phyloP scores from a whole-genome alignment of 805 yeast genomes.

The Sugiyamaella qingdaonensis region DNA sequence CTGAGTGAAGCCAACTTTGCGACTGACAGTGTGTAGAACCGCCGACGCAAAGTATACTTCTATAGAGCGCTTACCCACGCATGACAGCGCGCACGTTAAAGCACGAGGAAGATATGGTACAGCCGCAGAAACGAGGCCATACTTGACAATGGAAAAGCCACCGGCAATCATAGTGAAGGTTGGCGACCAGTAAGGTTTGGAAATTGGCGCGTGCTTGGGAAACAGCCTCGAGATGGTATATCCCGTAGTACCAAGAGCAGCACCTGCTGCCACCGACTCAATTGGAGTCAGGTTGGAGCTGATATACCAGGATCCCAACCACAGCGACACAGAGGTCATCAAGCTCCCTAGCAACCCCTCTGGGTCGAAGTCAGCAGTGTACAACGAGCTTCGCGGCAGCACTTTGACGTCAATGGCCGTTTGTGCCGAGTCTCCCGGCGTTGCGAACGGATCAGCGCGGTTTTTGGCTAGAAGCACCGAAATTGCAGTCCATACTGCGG shows the following conservation, averaged over 20 bases:
- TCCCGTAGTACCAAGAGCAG: slow-evolving; percentile 27
- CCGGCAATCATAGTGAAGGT: slow-evolving; percentile 31
- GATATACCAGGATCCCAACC: slow-evolving; percentile 35
- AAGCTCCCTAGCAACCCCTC: slow-evolving; percentile 37
- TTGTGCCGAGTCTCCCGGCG: slow-evolving; percentile 31
- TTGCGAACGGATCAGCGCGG: slow-evolving; percentile 26
- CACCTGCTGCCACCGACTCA: slow-evolving; percentile 27
- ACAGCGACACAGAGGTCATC: slow-evolving; percentile 35
- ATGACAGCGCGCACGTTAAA: slow-evolving; percentile 18
- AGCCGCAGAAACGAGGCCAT: slow-evolving; percentile 20
- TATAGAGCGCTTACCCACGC: slow-evolving; percentile 30
- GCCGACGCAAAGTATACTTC: slow-evolving; percentile 31
- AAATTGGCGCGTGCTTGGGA: slow-evolving; percentile 32
- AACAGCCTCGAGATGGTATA: slow-evolving; percentile 25
- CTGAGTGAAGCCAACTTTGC: slow-evolving; percentile 8
- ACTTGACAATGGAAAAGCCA: slow-evolving; percentile 33
- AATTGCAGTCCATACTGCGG: slow-evolving; percentile 28
- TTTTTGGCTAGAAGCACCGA: slow-evolving; percentile 27
- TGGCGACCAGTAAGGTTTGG: slow-evolving; percentile 38
- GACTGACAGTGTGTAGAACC: slow-evolving; percentile 15
- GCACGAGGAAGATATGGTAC: slow-evolving; percentile 28
- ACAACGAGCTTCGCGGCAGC: slow-evolving; percentile 22
- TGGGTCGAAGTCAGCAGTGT: slow-evolving; percentile 33
- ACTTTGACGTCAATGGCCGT: slow-evolving; percentile 29
- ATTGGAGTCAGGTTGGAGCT: slow-evolving; percentile 20